phyloP scores from a whole-genome alignment of 805 yeast genomes.

The Saturnispora bothae region DNA sequence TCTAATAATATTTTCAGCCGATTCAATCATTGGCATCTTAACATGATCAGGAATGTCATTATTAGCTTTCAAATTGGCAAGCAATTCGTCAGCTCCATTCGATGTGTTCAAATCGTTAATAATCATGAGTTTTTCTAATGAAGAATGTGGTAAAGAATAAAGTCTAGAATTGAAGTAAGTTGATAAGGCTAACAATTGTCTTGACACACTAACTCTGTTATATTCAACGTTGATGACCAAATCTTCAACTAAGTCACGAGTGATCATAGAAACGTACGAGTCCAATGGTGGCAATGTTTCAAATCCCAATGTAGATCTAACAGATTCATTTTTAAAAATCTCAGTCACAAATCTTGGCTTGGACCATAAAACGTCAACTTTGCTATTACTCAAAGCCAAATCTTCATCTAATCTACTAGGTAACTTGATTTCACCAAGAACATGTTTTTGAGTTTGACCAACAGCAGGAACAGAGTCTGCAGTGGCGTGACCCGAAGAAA shows the following conservation, averaged over 20 bases:
- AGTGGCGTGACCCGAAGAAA: constrained; percentile 6
- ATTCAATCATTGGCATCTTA: constrained; percentile 21
- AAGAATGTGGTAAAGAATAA: constrained; percentile 67
- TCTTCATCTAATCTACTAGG: constrained; percentile 30
- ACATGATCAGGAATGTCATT: constrained; percentile 20
- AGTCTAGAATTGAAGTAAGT: constrained; percentile 53
- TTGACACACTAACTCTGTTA: constrained; percentile 78
- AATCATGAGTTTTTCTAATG: constrained; percentile 55
- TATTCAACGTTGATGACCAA: constrained; percentile 72
- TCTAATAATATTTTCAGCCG: constrained; percentile 29
- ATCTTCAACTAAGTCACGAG: constrained; percentile 70
- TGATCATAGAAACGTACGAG: constrained; percentile 45
- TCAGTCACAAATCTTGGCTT: constrained; percentile 52
- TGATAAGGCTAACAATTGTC: constrained; percentile 69
- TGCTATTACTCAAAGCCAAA: constrained; percentile 27
- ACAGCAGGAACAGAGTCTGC: constrained; percentile 18
- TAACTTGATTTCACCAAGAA: constrained; percentile 10
- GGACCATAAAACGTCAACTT: constrained; percentile 60
- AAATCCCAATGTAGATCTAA: constrained; percentile 27
- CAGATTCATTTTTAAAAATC: constrained; percentile 41
- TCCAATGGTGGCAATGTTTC: constrained; percentile 55
- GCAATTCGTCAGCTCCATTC: constrained; percentile 28
- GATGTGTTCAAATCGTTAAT: constrained; percentile 30
- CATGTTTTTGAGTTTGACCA: constrained; percentile 12
- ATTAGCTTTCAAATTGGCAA: constrained; percentile 21